Evolutionary conservation across 2,329 filamentous ascomycete genomes (phyloP).

Genomic region (Epichloe typhina): DNA sequence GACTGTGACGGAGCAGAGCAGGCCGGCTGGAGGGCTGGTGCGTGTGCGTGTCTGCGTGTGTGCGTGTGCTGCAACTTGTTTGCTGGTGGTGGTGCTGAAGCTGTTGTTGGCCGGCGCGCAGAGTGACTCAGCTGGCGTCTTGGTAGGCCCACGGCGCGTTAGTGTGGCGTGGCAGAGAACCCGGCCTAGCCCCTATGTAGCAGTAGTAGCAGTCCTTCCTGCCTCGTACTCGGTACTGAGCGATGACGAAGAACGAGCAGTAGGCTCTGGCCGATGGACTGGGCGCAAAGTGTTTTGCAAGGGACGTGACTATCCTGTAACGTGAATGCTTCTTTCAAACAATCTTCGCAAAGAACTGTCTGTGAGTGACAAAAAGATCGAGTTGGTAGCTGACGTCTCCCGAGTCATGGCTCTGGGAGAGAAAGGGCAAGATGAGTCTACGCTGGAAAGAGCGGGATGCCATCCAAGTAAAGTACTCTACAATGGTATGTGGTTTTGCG

Average conservation of each 20-base stretch:
- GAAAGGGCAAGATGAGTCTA: slow-evolving; percentile 1
- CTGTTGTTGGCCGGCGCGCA: background rate
- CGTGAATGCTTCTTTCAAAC: background rate
- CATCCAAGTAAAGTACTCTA: slow-evolving; percentile 4
- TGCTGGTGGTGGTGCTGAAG: background rate
- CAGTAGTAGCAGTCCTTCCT: background rate
- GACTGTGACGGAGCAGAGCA: background rate
- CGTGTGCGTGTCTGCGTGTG: background rate
- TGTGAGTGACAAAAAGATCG: background rate
- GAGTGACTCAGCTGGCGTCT: slow-evolving; percentile 1
- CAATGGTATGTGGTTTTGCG: slow-evolving; percentile 1
- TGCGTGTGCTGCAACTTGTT: background rate
- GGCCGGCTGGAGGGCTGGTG: background rate
- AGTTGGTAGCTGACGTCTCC: background rate
- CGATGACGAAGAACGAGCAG: background rate
- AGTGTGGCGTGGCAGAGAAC: background rate
- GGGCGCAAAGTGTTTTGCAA: background rate
- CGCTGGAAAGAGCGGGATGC: slow-evolving; percentile 4
- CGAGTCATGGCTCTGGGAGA: background rate
- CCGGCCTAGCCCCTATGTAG: background rate
- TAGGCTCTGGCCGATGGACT: background rate
- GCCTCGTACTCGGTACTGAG: background rate
- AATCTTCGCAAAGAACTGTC: background rate
- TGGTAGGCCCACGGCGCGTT: slow-evolving; percentile 1
- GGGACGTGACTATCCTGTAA: background rate